Conservation (phyloP, 805 yeast genomes). For the Saccharomycopsis synnaedendra region DNA sequence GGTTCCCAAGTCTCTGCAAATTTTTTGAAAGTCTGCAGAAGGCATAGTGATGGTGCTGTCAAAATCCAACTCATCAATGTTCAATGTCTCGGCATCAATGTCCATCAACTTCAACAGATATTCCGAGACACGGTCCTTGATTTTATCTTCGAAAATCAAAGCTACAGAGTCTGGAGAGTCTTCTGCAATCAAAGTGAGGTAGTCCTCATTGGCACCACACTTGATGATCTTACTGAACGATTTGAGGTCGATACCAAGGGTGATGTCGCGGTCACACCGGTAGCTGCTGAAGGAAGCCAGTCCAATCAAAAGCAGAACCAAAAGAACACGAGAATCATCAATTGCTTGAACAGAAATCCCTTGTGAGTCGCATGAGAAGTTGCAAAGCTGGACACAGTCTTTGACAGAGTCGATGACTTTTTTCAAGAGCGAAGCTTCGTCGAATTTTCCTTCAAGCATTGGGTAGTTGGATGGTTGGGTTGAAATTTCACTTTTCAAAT, state of each 20-base stretch:
- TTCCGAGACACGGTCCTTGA: slow-evolving; percentile 86
- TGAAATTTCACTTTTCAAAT: no score
- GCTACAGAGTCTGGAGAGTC: slow-evolving; percentile 72
- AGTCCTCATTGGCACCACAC: slow-evolving; percentile 86
- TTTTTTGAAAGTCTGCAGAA: slow-evolving; percentile 75
- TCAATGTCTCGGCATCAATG: slow-evolving; percentile 87
- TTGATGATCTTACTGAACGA: slow-evolving; percentile 81
- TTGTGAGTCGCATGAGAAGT: slow-evolving; percentile 90
- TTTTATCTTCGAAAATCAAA: slow-evolving; percentile 82
- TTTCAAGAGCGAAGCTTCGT: slow-evolving; percentile 83
- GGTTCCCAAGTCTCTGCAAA: slow-evolving; percentile 77
- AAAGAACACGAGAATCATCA: slow-evolving; percentile 90
- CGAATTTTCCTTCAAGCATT: slow-evolving; percentile 97
- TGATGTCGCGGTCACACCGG: slow-evolving; percentile 90
- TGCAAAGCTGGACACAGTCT: slow-evolving; percentile 90
- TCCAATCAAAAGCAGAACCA: slow-evolving; percentile 81
- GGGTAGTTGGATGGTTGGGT: no score
- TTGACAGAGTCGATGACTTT: slow-evolving; percentile 88
- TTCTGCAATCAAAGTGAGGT: slow-evolving; percentile 80
- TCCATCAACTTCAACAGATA: slow-evolving; percentile 89
- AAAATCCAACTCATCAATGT: slow-evolving; percentile 88
- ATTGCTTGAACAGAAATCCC: slow-evolving; percentile 97
- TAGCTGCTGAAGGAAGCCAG: slow-evolving; percentile 81
- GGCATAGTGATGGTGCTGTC: slow-evolving; percentile 85
- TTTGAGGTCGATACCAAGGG: slow-evolving; percentile 83